Conservation (phyloP, 345 rosid species). For the Hibiscus syriacus region DNA sequence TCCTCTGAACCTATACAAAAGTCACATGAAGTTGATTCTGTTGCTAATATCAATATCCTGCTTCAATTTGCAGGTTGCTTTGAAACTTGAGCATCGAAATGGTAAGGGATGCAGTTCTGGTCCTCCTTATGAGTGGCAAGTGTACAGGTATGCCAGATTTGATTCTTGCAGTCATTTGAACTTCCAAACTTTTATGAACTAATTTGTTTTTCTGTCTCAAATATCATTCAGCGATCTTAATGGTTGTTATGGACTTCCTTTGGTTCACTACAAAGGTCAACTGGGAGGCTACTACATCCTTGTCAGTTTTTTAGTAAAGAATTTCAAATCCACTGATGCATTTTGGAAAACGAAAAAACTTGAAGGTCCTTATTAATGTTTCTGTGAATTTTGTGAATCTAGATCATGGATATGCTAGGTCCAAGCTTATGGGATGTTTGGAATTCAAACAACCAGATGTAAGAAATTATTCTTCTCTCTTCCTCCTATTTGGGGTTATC, state of each 20-base stretch:
- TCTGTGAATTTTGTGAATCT: conserved; percentile 10
- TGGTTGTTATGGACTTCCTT: conserved; percentile 79
- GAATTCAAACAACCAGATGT: conserved; percentile 42
- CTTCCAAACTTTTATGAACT: conserved; percentile 6
- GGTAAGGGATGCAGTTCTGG: conserved; percentile 61
- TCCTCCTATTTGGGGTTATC: neutral
- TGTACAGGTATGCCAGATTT: conserved; percentile 37
- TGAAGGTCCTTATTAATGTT: neutral
- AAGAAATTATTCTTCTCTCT: conserved; percentile 17
- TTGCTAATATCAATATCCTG: conserved; percentile 8
- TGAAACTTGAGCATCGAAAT: conserved; percentile 55
- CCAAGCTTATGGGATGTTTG: conserved; percentile 86
- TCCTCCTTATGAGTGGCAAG: conserved; percentile 70
- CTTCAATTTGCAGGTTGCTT: conserved; percentile 40
- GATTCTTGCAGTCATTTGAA: conserved; percentile 6
- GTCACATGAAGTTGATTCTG: neutral
- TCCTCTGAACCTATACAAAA: neutral
- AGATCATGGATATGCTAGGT: conserved; percentile 91
- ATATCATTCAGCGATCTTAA: conserved; percentile 51
- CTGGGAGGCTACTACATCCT: conserved; percentile 77
- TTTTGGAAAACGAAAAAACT: conserved; percentile 7
- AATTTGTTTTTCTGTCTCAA: conserved; percentile 11
- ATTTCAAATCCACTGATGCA: neutral
- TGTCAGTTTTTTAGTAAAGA: conserved; percentile 23
- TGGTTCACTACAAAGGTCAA: conserved; percentile 70